Conservation (phyloP, 495 filamentous ascomycete genomes). For the Podospora pseudocomata region DNA sequence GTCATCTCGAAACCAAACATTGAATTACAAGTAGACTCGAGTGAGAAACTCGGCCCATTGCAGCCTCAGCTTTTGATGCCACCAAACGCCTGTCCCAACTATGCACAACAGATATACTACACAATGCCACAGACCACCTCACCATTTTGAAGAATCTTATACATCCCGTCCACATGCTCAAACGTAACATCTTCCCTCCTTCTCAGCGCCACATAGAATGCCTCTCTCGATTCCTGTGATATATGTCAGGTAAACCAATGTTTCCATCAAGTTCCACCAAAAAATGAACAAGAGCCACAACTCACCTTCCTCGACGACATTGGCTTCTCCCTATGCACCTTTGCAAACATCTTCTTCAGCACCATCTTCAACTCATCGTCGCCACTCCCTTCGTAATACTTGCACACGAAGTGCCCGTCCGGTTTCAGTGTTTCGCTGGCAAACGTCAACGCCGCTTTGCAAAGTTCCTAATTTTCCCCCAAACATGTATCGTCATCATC, state of each 20-base stretch:
- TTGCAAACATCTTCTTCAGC: constrained; percentile 69
- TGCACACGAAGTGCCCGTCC: constrained; percentile 90
- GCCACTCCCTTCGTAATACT: constrained; percentile 90
- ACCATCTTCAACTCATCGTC: constrained; percentile 71
- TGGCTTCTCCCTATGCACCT: constrained; percentile 82
- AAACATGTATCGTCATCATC: background rate
- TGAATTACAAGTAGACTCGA: too few relatives aligned
- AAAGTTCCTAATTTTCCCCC: constrained; percentile 65
- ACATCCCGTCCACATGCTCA: constrained; percentile 18
- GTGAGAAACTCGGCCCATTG: too few relatives aligned
- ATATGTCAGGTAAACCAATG: background rate
- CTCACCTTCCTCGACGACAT: constrained; percentile 81
- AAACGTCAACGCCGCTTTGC: constrained; percentile 77
- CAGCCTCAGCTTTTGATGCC: too few relatives aligned
- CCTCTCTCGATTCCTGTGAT: constrained; percentile 80
- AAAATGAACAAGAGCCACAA: constrained; percentile 11
- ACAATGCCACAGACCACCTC: background rate
- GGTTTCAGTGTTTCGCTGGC: constrained; percentile 74
- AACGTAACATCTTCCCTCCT: constrained; percentile 49
- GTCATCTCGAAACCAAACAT: too few relatives aligned
- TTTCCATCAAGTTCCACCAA: background rate
- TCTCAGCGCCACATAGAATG: constrained; percentile 74
- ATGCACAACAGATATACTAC: background rate
- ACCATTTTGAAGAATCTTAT: background rate
- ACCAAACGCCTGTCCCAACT: too few relatives aligned